Evolutionary conservation across 2,329 filamentous ascomycete genomes (phyloP).

Genomic region (Apiospora arundinis): DNA sequence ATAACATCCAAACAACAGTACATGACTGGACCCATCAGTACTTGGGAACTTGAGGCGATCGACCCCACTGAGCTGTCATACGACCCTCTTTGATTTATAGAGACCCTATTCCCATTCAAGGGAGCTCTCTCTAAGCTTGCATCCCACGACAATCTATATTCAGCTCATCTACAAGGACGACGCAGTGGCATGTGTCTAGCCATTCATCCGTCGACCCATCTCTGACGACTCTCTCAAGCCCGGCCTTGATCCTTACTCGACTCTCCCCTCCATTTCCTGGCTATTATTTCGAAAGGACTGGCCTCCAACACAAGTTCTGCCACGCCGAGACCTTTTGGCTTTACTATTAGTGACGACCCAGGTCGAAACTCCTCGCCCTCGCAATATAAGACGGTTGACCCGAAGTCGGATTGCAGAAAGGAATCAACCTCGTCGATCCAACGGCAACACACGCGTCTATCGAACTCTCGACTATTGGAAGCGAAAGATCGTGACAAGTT

Average conservation of each 20-base stretch:
- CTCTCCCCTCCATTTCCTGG: background rate
- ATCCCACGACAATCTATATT: conserved; percentile 14
- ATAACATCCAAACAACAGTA: conserved; percentile 48
- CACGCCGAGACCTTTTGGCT: background rate
- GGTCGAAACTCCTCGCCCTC: background rate
- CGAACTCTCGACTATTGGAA: background rate
- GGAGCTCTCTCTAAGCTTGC: conserved; percentile 25
- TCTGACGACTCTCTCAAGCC: background rate
- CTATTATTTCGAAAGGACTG: background rate
- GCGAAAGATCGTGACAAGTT: background rate
- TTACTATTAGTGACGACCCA: background rate
- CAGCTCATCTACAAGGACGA: conserved; percentile 16
- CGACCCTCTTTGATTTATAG: conserved; percentile 47
- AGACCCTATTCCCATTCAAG: conserved; percentile 36
- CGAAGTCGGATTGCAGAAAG: background rate
- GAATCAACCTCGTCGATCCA: background rate
- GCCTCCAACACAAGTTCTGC: conserved; percentile 7
- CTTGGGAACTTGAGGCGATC: conserved; percentile 45
- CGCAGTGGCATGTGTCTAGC: conserved; percentile 12
- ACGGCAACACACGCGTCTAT: background rate
- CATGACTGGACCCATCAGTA: conserved; percentile 48
- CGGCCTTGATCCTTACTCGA: conserved; percentile 2
- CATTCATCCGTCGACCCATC: background rate
- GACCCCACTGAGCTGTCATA: conserved; percentile 48
- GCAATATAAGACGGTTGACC: conserved; percentile 9